These are phyloP conservation scores for Hyphopichia fennica DNA, from an alignment of 1,139 yeast species.

Conservation along the genomic window DNA sequence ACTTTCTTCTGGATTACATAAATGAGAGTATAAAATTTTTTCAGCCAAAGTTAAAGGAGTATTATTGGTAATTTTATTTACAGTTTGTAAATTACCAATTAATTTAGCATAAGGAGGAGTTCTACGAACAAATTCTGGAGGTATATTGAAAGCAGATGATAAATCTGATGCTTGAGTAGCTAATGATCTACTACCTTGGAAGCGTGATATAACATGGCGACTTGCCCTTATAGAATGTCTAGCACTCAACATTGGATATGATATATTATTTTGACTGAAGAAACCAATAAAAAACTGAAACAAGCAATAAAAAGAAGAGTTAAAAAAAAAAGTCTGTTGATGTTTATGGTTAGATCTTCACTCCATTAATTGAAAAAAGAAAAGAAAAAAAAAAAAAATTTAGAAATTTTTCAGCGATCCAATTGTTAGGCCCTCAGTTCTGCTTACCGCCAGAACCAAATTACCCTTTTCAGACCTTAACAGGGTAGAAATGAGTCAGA, in stretches of 20 bases:
- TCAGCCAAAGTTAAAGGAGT: constrained; percentile 90
- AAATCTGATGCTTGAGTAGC: constrained; percentile 35
- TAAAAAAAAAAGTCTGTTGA: background rate
- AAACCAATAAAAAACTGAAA: background rate
- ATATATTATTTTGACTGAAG: background rate
- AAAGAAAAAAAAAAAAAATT: background rate
- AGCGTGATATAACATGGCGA: background rate
- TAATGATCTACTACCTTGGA: constrained; percentile 18
- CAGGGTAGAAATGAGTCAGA: constrained; percentile 4
- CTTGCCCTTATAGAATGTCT: constrained; percentile 8
- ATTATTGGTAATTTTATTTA: constrained; percentile 61
- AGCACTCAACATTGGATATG: constrained; percentile 9
- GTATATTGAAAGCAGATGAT: constrained; percentile 37
- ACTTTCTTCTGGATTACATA: constrained; percentile 81
- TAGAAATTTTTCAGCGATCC: background rate
- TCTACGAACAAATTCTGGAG: constrained; percentile 61
- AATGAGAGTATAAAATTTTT: constrained; percentile 88
- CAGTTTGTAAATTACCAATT: constrained; percentile 59
- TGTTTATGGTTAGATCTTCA: background rate
- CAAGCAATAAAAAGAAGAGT: background rate
- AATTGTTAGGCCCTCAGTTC: background rate
- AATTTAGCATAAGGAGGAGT: constrained; percentile 88
- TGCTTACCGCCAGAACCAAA: background rate
- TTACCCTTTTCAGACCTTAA: background rate
- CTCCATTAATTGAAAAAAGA: background rate